Evolutionary conservation across 192 early-diverging fungal species (phyloP), one percentile per base, ranked within the genome.

Genomic region (Backusella luteola): DNA sequence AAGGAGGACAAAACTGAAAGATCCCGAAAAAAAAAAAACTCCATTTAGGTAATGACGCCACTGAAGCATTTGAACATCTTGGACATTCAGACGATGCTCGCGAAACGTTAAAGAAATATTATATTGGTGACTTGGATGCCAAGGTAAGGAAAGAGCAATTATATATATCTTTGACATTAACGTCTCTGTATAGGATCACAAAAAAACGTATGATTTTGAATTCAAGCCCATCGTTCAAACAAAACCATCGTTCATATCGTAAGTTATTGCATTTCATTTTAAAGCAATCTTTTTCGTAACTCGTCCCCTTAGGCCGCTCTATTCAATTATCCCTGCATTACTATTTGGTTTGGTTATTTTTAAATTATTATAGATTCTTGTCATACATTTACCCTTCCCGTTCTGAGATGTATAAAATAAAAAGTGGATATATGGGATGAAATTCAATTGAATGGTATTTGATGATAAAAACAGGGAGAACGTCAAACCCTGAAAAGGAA

Each of bases 71-170:
- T 84, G 94, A 97, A 70, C 95, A 97, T 83, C 93, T 97, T 79
- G 96, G 96, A 52, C 95, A 97, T 86, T 95, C 93, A 39, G 93
- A 96, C 39, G 96, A 97, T 81, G 95, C 96, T 21, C 92, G 90
- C 66, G 93, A 94, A 3, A 83, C 96, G 15, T 49, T 96, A 71
- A 41, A 76, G 15, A 73, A 73, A 21, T 77, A 76, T 39, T 71
- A 69, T 67, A 74, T 76, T 80, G 79, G 56, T 69, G 74, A 80
- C 17, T 59, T 80, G 49, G 70, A 69, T 42, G 44, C 34, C 19
- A 75, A 42, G 67, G 79, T 80, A 77, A 76, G 70, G 67, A 38
- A 21, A 49, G 5, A 29, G 34, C 32, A 26, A 67, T 32, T 32
- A 3, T 32, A 32, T 32, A 32, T 2, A 32, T 32, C 32, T 32